Evolutionary conservation across 2,329 filamentous ascomycete species (phyloP), one percentile per base, ranked within the genome.

Genomic region (Sporothrix brasiliensis): DNA sequence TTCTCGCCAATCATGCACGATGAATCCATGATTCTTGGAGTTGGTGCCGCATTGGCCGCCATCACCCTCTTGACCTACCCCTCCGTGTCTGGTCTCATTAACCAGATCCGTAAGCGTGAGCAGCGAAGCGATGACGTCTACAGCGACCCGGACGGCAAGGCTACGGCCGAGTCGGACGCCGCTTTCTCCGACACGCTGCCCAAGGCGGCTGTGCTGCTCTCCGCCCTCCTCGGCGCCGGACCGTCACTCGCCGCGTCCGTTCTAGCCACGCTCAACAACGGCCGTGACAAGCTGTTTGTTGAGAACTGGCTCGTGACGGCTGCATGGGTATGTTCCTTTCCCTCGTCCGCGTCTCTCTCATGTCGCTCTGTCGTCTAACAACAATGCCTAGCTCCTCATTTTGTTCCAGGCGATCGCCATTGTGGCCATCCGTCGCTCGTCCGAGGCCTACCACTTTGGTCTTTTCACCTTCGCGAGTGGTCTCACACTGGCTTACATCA

Each of bases 81-180:
- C 2, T 75, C 79, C 10, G 63, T 75, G 14, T 74, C 76, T 54
- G 73, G 74, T 73, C 74, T 78, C 71, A 74, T 76, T 52, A 63
- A 58, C 61, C 77, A 72, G 75, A 74, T 78, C 52, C 74, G 65
- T 72, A 76, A 70, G 63, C 74, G 75, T 56, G 75, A 78, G 71
- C 76, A 72, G 39, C 77, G 73, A 70, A 80, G 79, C 70, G 80
- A 84, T 34, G 68, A 53, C 53, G 41, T 74, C 14, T 93, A 93
- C 76, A 81, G 88, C 74, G 91, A 94, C 76, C 80, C 84, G 72
- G 91, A 94, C 79, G 91, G 91, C 65, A 83, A 85, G 73, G 90
- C 89, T 44, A 90, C 88, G 0, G 83, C 86, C 53, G 88, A 90
- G 76, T 88, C 88, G 1, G 77, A 88, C 68, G 83, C 84, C 27